Evolutionary conservation across 768 basidiomycete genomes (phyloP), one percentile per base, ranked within the genome.

Genomic region (Sporobolomyces phaffii): DNA sequence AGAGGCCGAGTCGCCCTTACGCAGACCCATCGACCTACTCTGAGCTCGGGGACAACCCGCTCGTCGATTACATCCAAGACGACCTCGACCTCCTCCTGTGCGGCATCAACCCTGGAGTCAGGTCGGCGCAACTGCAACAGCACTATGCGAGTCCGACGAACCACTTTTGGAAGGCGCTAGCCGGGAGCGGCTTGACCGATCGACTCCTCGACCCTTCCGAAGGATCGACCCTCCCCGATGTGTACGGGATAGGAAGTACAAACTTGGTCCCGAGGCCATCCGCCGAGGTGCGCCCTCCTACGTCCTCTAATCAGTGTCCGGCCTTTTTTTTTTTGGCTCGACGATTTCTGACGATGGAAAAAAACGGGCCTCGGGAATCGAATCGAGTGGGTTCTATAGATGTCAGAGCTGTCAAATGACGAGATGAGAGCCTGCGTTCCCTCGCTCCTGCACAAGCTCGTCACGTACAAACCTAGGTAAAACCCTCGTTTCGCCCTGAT

Each of bases 81-180:
- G 61, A 51, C 2, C 44, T 58, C 20, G 28, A 40, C 13, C 18
- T 65, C 1, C 2, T 70, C 2, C 28, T 62, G 13, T 65, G 64
- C 41, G 69, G 69, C 0, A 65, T 65, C 50, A 70, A 65, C 28
- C 69, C 69, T 6, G 69, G 69, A 1, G 17, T 60, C 10, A 47
- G 15, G 47, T 49, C 38, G 26, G 69, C 64, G 0, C 45, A 63
- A 33, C 34, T 38, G 22, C 49, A 61, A 0, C 33, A 59, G 10
- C 69, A 70, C 18, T 70, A 70, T 28, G 69, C 69, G n/a, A 52
- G 43, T 22, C 64, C 69, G 22, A 70, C 69, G 26, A 70, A 70
- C n/a, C 64, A 65, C 28, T 70, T 51, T 40, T 70, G 62, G 62
- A 52, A 52, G 3, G 52, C 50, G 11, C 56, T 70, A 7, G 31